phyloP scores from a whole-genome alignment of 768 basidiomycete genomes.

The Lactarius quietus region DNA sequence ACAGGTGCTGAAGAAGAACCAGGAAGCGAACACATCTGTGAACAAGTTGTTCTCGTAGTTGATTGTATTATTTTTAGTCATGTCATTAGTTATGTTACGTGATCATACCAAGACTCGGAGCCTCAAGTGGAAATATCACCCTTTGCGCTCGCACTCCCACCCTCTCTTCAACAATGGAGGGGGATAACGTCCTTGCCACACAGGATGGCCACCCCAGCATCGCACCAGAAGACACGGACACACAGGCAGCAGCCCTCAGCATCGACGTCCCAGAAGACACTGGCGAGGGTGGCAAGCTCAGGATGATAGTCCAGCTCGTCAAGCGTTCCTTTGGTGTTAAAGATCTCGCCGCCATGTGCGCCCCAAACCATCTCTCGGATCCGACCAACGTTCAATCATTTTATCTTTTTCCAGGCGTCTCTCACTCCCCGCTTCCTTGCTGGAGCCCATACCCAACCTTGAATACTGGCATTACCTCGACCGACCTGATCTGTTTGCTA shows the following conservation, averaged over 20 bases:
- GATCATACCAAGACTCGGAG: neutral
- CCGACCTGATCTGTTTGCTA: constrained; percentile 85
- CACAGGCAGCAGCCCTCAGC: constrained; percentile 16
- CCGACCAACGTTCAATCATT: constrained; percentile 4
- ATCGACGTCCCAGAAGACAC: constrained; percentile 41
- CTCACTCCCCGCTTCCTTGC: constrained; percentile 86
- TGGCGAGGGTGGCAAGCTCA: constrained; percentile 88
- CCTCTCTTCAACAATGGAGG: neutral
- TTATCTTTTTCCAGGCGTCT: constrained; percentile 59
- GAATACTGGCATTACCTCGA: constrained; percentile 97
- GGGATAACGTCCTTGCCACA: neutral
- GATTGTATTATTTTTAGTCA: neutral
- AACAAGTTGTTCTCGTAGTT: constrained; percentile 88
- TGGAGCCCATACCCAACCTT: constrained; percentile 93
- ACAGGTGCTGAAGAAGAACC: constrained; percentile 91
- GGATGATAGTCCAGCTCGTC: constrained; percentile 88
- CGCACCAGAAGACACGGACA: constrained; percentile 5
- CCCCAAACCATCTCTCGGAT: constrained; percentile 10
- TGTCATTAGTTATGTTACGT: neutral
- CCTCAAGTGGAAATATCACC: neutral
- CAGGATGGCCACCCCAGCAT: neutral
- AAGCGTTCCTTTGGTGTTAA: constrained; percentile 92
- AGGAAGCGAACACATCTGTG: constrained; percentile 89
- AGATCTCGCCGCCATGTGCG: constrained; percentile 92
- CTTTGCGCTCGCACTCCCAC: neutral